These are phyloP conservation scores for Paulownia fortunei DNA, from an alignment of 257 asterid genomes.

Conservation along the genomic window DNA sequence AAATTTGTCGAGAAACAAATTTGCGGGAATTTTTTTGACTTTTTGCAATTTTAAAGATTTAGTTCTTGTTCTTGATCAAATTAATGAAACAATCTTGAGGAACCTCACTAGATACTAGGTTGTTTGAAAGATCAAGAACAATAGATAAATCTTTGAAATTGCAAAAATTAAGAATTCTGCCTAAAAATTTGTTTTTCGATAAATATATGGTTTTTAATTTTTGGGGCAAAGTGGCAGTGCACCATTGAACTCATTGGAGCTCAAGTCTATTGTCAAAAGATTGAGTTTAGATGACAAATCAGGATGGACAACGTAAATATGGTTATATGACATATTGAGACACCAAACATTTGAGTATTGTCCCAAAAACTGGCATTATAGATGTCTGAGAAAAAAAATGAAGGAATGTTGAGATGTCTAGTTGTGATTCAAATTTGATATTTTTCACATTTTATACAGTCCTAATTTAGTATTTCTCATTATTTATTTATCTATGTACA, in stretches of 20 bases:
- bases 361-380: constrained; percentile 33
- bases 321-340: constrained; percentile 29
- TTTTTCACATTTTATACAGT: too few relatives aligned
- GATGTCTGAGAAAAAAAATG: constrained; percentile 22
- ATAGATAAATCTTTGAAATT: too few relatives aligned
- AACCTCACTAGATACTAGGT: constrained; percentile 36
- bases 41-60: neutral
- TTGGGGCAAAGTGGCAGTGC: constrained; percentile 7
- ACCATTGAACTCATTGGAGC: constrained; percentile 28
- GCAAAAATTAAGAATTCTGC: constrained; percentile 16
- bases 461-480: too few relatives aligned
- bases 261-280: neutral
- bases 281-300: neutral
- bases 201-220: neutral
- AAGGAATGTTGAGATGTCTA: too few relatives aligned
- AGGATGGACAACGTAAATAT: neutral
- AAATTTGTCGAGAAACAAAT: constrained; percentile 26
- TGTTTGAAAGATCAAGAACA: constrained; percentile 39
- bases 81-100: constrained; percentile 27
- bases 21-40: constrained; percentile 21
- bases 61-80: constrained; percentile 14
- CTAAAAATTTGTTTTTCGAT: constrained; percentile 26
- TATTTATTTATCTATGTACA: too few relatives aligned
- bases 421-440: too few relatives aligned
- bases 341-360: neutral